phyloP scores from a whole-genome alignment of 441 rosid species.

The Populus hybrid region DNA sequence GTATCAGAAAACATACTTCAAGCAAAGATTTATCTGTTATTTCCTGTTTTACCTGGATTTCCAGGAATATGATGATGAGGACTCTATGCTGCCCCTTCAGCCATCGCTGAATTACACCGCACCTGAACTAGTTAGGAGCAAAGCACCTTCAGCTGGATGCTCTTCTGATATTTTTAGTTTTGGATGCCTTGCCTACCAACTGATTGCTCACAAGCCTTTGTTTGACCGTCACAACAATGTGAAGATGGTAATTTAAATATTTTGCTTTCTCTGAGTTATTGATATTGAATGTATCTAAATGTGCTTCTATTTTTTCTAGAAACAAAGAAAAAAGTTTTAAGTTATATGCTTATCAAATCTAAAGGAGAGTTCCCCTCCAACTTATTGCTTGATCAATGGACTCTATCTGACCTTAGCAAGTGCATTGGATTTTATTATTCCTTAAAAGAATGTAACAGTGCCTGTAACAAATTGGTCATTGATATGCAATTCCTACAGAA shows the following conservation, averaged over 20 bases:
- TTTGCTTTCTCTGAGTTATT: not conserved
- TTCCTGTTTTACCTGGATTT: conserved; percentile 22
- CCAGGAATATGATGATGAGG: conserved; percentile 97
- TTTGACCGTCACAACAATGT: conserved; percentile 92
- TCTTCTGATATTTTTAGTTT: conserved; percentile 89
- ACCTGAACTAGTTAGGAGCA: conserved; percentile 86
- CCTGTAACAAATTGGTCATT: not conserved
- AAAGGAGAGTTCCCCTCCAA: not conserved
- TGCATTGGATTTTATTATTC: not conserved
- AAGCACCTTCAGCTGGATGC: conserved; percentile 60
- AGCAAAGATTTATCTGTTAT: not conserved
- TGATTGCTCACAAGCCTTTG: conserved; percentile 86
- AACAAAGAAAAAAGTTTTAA: conserved; percentile 7
- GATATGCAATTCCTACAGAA: not conserved
- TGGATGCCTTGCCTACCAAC: conserved; percentile 86
- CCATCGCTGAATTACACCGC: conserved; percentile 95
- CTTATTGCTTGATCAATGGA: not conserved
- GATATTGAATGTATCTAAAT: conserved; percentile 8
- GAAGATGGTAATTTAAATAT: conserved; percentile 68
- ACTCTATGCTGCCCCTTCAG: conserved; percentile 85
- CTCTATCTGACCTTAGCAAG: not conserved
- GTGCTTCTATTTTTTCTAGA: conserved; percentile 2
- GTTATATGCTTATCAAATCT: conserved; percentile 9
- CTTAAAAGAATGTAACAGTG: not conserved
- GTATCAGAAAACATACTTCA: not conserved